Evolutionary conservation across 2,329 filamentous ascomycete species (phyloP).

Genomic region (Exserohilum rostratum): DNA sequence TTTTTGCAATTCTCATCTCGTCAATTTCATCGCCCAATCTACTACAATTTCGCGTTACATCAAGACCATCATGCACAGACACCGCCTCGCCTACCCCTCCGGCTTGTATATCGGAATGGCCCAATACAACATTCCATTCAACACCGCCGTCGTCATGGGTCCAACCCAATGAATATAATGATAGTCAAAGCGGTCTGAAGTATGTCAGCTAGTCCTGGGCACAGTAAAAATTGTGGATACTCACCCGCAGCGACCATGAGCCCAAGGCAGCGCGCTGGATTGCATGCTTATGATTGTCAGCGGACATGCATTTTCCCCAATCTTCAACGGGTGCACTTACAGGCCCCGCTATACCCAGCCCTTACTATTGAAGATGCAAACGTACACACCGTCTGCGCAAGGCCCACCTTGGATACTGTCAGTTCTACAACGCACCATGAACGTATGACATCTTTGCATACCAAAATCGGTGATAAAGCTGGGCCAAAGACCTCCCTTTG

Average conservation of each 20-base stretch:
- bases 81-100: background rate
- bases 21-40: background rate
- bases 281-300: constrained; percentile 31
- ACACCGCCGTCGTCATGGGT: background rate
- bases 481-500: constrained; percentile 58
- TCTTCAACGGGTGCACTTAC: constrained; percentile 18
- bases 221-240: background rate
- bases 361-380: constrained; percentile 35
- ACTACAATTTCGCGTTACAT: too few relatives aligned
- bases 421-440: background rate
- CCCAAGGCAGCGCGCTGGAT: constrained; percentile 46
- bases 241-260: constrained; percentile 39
- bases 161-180: constrained; percentile 33
- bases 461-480: constrained; percentile 56
- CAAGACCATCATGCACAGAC: too few relatives aligned
- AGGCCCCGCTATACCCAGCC: constrained; percentile 43
- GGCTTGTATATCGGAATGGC: background rate
- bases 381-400: constrained; percentile 34
- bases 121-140: background rate
- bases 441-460: constrained; percentile 39
- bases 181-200: constrained; percentile 36
- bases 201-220: background rate
- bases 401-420: constrained; percentile 21
- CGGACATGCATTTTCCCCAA: background rate
- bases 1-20: background rate